Percentiles rank a stretch among this genome's conserved stretches.
phyloP scores from a whole-genome alignment of 768 basidiomycete species.

The Strobilomyces dryophilus region DNA sequence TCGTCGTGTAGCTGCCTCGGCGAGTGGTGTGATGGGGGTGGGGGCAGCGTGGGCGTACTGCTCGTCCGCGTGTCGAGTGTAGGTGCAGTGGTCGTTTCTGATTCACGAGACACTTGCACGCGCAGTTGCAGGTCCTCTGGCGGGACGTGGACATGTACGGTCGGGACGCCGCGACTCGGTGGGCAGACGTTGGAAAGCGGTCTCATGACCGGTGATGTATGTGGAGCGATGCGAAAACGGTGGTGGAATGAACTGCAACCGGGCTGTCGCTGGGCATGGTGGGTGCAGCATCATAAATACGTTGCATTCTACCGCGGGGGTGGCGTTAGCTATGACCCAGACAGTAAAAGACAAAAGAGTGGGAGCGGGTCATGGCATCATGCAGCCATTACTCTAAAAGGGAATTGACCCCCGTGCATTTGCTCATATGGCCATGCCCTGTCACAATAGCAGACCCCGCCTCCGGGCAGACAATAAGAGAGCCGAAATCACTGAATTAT shows the following conservation, averaged over 20 bases:
- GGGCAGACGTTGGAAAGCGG: conserved; percentile 9
- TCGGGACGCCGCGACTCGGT: background rate
- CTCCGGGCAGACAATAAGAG: conserved; percentile 24
- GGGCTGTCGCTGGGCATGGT: background rate
- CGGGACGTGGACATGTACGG: conserved; percentile 9
- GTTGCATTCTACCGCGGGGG: conserved; percentile 7
- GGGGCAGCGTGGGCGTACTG: conserved; percentile 19
- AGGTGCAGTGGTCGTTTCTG: conserved; percentile 16
- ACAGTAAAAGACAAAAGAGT: conserved; percentile 30
- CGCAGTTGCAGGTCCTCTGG: conserved; percentile 20
- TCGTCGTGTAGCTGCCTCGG: conserved; percentile 27
- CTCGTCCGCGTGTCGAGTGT: conserved; percentile 11
- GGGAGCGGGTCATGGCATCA: background rate
- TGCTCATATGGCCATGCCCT: conserved; percentile 1
- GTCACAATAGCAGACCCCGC: background rate
- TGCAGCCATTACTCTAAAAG: background rate
- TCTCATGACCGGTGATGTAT: conserved; percentile 11
- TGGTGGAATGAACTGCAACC: conserved; percentile 15
- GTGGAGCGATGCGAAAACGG: background rate
- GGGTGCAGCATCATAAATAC: conserved; percentile 22
- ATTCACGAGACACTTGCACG: conserved; percentile 21
- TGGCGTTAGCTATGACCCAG: conserved; percentile 13
- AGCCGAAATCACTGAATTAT: conserved; percentile 10
- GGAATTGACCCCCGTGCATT: conserved; percentile 1
- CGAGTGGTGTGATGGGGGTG: conserved; percentile 20